phyloP scores from a whole-genome alignment of 106 monocot genomes.

The Dioscorea dumetorum region DNA sequence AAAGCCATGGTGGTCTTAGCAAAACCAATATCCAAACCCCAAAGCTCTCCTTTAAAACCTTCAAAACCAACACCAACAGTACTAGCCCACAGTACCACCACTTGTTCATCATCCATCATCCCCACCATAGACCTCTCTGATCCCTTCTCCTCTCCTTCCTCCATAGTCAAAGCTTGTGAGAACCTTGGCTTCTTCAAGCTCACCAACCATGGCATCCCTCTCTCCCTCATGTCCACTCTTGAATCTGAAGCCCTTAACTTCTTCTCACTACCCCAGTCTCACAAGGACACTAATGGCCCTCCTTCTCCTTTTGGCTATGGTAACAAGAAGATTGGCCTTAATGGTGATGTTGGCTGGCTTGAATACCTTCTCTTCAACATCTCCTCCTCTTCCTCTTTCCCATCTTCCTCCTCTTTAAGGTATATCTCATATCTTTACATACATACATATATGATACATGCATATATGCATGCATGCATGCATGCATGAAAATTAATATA shows the following conservation, averaged over 20 bases:
- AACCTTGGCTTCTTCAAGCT: constrained; percentile 83
- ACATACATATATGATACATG: constrained; percentile 45
- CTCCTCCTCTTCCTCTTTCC: constrained; percentile 7
- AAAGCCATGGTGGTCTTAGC: constrained; percentile 51
- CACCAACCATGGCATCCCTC: constrained; percentile 43
- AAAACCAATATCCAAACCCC: constrained; percentile 16
- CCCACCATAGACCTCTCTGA: constrained; percentile 40
- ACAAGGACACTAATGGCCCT: constrained; percentile 47
- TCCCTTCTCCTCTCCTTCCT: not conserved
- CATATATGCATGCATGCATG: not conserved
- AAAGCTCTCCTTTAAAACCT: constrained; percentile 23
- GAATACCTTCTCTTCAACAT: constrained; percentile 73
- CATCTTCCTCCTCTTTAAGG: constrained; percentile 25
- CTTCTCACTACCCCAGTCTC: constrained; percentile 36
- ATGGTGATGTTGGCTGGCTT: constrained; percentile 84
- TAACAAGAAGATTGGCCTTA: constrained; percentile 53
- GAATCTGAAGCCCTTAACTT: constrained; percentile 47
- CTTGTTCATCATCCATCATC: not conserved
- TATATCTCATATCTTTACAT: not conserved
- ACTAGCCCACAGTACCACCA: no score
- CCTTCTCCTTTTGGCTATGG: constrained; percentile 70
- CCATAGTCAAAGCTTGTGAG: constrained; percentile 48
- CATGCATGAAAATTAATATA: no score
- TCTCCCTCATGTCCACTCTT: constrained; percentile 21
- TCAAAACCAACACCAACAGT: constrained; percentile 15